Conservation (phyloP, 1,284 basidiomycete genomes). For the Moesziomyces antarcticus region DNA sequence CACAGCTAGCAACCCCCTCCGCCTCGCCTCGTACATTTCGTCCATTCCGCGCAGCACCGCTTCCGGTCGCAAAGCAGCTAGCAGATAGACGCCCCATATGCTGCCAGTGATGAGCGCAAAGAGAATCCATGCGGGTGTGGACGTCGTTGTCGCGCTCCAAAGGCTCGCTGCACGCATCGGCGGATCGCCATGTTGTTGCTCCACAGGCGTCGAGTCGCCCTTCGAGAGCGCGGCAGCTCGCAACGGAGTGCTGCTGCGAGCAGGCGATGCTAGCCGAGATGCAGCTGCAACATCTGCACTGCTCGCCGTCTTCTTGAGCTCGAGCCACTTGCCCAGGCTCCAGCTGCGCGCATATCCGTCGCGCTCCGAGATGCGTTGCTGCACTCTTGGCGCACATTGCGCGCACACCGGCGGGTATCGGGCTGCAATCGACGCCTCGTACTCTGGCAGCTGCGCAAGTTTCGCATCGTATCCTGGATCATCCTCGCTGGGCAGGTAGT, state of each 20-base stretch:
- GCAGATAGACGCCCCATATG: constrained; percentile 11
- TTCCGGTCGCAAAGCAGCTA: not conserved
- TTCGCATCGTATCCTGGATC: constrained; percentile 39
- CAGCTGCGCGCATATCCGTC: constrained; percentile 47
- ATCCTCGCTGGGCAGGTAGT: constrained; percentile 52
- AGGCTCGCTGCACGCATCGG: not conserved
- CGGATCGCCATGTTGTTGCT: not conserved
- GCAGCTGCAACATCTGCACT: not conserved
- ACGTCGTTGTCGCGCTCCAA: constrained; percentile 4
- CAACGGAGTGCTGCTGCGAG: not conserved
- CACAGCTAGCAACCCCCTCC: not conserved
- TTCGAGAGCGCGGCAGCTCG: too few species aligned
- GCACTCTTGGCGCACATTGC: constrained; percentile 36
- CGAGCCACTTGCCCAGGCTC: constrained; percentile 49
- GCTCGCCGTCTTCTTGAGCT: constrained; percentile 29
- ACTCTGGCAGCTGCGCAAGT: constrained; percentile 31
- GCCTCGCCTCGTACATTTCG: too few species aligned
- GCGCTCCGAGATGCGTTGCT: constrained; percentile 28
- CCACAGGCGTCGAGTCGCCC: not conserved
- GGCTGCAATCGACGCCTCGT: constrained; percentile 46
- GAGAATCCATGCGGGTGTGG: not conserved
- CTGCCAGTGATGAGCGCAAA: constrained; percentile 9
- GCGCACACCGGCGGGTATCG: constrained; percentile 55
- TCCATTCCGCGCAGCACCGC: not conserved
- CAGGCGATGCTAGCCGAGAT: not conserved